Base-by-base conservation (phyloP, 805 yeast genomes). In the Saccharomycopsis olivae region DNA sequence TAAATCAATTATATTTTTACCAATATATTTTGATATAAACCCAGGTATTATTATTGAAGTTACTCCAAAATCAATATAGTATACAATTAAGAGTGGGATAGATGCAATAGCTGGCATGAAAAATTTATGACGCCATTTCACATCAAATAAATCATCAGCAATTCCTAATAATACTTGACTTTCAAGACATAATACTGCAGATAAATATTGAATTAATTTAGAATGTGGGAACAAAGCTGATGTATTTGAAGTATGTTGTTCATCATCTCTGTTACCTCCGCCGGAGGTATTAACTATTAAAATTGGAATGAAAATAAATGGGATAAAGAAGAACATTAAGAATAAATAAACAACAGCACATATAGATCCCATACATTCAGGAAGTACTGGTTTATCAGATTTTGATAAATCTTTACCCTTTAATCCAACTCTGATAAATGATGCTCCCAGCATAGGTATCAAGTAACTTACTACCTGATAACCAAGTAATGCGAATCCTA, bases 71-170 rank as follows among this genome's bases (percentile, higher is more conserved):
- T 92, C 96, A 42, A 88, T 86, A 51, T 84, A 87, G 60, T 92
- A 92, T 2, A 92, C 95, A 14, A 89, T 73, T 43, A 92, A 66
- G 51, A 92, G 66, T 4, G 99, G 99, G 33, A 92, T 75, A 1
- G 95, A 78, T 0, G 96, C 96, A 40, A 92, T 75, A 0, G 95
- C 95, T 0, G 99, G 99, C 49, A 92, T 56, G 53, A 92, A 86
- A 62, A 92, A 86, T 65, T 92, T 92, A 63, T 92, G 95, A 55
- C 99, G 70, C 99, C 99, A 92, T 51, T 95, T 71, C 47, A 92
- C 76, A 59, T 92, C 99, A 54, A 92, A 92, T 51, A 92, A 66
- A 62, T 92, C 98, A 59, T 92, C 98, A 35, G 94, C 81, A 23
- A 92, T 68, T 0, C 98, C 98, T 33, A 92, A 64, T 32, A 92